These are phyloP conservation scores for Camellia granthamiana DNA, from an alignment of 148 eudicot species.

Conservation along the genomic window DNA sequence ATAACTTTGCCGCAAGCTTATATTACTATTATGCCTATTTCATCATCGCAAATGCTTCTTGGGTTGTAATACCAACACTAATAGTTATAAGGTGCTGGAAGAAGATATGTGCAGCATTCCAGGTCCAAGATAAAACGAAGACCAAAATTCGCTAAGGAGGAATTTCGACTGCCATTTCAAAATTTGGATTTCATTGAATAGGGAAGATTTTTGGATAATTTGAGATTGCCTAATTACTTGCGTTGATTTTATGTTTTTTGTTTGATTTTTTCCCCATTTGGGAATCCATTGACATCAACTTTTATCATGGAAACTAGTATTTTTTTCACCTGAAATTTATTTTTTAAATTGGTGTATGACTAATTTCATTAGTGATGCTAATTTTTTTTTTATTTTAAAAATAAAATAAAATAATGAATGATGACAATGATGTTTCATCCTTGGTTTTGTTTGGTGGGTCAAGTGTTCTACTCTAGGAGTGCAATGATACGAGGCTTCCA, in stretches of 20 bases:
- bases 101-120: constrained; percentile 59
- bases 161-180: not conserved
- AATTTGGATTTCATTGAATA: not conserved
- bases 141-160: constrained; percentile 41
- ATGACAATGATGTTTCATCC: too few species aligned
- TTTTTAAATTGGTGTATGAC: too few species aligned
- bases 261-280: not conserved
- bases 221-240: not conserved
- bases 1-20: constrained; percentile 52
- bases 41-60: constrained; percentile 55
- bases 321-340: too few species aligned
- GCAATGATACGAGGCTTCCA: too few species aligned
- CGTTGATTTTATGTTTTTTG: not conserved
- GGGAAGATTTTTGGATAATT: not conserved
- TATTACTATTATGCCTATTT: constrained; percentile 71
- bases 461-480: too few species aligned
- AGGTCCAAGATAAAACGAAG: constrained; percentile 46
- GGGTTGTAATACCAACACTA: constrained; percentile 70
- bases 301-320: not conserved
- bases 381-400: too few species aligned
- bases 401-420: too few species aligned
- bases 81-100: constrained; percentile 74
- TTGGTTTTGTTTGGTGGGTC: too few species aligned
- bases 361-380: too few species aligned
- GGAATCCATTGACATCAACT: not conserved